Evolutionary conservation across 345 rosid genomes (phyloP).

Genomic region (Eucalyptus viminalis): DNA sequence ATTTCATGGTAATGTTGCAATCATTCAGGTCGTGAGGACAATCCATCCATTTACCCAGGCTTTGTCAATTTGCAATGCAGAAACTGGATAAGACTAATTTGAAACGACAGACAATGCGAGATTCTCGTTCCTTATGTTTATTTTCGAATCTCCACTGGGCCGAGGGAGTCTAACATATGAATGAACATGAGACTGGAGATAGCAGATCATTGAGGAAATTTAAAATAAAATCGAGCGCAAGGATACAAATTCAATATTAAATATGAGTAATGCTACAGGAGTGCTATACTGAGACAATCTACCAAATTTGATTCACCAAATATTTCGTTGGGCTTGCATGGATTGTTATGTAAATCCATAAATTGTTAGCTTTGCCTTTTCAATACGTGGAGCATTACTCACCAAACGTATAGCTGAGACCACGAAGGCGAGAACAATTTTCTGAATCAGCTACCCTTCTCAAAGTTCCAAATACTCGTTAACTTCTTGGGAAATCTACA

Average conservation of each 20-base stretch:
- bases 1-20: neutral
- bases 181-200: neutral
- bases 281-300: neutral
- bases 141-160: neutral
- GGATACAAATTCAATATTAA: neutral
- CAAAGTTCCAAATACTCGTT: neutral
- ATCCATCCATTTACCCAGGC: neutral
- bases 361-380: neutral
- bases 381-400: neutral
- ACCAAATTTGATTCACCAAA: neutral
- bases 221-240: neutral
- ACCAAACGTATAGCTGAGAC: neutral
- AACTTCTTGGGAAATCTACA: neutral
- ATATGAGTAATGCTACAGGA: neutral
- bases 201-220: neutral
- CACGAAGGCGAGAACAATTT: neutral
- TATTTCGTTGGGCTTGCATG: neutral
- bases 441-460: neutral
- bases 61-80: neutral
- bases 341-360: neutral
- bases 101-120: neutral
- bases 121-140: neutral
- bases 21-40: neutral
- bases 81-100: neutral
- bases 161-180: neutral